Conservation (phyloP, 495 filamentous ascomycete species). For the Astrothelium subdiscretum region DNA sequence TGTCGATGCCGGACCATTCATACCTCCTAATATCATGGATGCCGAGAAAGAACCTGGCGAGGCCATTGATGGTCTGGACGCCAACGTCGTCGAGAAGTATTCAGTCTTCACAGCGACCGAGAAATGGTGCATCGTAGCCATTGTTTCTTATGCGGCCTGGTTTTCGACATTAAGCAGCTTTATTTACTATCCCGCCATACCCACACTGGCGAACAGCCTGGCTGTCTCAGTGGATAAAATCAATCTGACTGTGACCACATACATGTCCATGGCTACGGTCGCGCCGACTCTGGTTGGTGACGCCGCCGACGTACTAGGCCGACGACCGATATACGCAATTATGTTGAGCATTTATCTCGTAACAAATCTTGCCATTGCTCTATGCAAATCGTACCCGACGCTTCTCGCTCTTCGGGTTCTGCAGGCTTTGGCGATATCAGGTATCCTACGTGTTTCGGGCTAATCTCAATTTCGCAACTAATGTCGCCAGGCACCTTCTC, state of each 20-base stretch:
- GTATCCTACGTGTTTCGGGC: too few species aligned
- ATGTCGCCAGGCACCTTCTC: too few species aligned
- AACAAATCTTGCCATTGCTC: conserved; percentile 23
- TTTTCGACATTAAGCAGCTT: conserved; percentile 65
- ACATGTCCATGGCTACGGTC: conserved; percentile 19
- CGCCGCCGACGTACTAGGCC: conserved; percentile 23
- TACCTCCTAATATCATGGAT: too few species aligned
- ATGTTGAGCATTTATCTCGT: conserved; percentile 24
- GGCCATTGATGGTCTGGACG: too few species aligned
- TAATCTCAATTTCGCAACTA: too few species aligned
- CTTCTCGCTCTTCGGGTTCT: conserved; percentile 23
- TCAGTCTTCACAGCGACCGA: conserved; percentile 39
- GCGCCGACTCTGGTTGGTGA: conserved; percentile 24
- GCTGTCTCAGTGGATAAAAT: conserved; percentile 6
- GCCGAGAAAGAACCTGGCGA: too few species aligned
- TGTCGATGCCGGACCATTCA: too few species aligned
- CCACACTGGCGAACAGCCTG: conserved; percentile 28
- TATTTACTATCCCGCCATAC: conserved; percentile 70
- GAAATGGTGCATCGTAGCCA: conserved; percentile 48
- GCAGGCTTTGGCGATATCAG: conserved; percentile 21
- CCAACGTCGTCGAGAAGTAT: too few species aligned
- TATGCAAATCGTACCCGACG: conserved; percentile 24
- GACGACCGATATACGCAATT: conserved; percentile 19
- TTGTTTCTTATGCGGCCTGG: conserved; percentile 53
- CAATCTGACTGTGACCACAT: conserved; percentile 16